Percentiles rank a stretch among this genome's conserved stretches.
These are phyloP conservation scores for Alternaria tenuissima DNA, from an alignment of 2,329 filamentous ascomycete genomes.

Conservation along the genomic window DNA sequence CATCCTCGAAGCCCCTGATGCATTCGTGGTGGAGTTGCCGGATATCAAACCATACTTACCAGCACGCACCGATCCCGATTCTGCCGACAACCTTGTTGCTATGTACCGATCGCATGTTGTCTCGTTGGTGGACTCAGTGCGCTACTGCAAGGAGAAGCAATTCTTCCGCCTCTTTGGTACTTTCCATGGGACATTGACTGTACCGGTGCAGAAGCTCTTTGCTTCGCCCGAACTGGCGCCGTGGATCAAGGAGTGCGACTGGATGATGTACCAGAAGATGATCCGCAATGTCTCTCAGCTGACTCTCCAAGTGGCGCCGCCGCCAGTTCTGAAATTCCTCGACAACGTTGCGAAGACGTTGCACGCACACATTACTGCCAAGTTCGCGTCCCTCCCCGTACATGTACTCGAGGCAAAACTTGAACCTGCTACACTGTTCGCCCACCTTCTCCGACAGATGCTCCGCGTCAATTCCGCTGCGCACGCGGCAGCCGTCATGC, in stretches of 20 bases:
- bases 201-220: slow-evolving; percentile 93
- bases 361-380: slow-evolving; percentile 81
- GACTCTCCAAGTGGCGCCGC: slow-evolving; percentile 89
- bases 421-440: slow-evolving; percentile 87
- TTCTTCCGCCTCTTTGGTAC: slow-evolving; percentile 95
- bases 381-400: slow-evolving; percentile 82
- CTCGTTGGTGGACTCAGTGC: slow-evolving; percentile 91
- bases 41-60: slow-evolving; percentile 84
- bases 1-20: slow-evolving; percentile 66
- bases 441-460: slow-evolving; percentile 83
- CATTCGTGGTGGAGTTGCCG: slow-evolving; percentile 81
- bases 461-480: slow-evolving; percentile 92
- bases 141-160: slow-evolving; percentile 95
- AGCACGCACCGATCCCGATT: slow-evolving; percentile 81
- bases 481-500: slow-evolving; percentile 91
- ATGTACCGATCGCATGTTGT: slow-evolving; percentile 95
- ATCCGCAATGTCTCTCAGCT: slow-evolving; percentile 89
- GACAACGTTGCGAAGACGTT: slow-evolving; percentile 85
- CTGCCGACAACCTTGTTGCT: slow-evolving; percentile 83
- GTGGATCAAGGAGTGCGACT: slow-evolving; percentile 97
- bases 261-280: slow-evolving; percentile 96
- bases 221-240: slow-evolving; percentile 79
- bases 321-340: slow-evolving; percentile 84
- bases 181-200: slow-evolving; percentile 94
- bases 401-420: slow-evolving; percentile 90